phyloP scores from a whole-genome alignment of 352 stramenopile species.

The Pythium dissimile region DNA sequence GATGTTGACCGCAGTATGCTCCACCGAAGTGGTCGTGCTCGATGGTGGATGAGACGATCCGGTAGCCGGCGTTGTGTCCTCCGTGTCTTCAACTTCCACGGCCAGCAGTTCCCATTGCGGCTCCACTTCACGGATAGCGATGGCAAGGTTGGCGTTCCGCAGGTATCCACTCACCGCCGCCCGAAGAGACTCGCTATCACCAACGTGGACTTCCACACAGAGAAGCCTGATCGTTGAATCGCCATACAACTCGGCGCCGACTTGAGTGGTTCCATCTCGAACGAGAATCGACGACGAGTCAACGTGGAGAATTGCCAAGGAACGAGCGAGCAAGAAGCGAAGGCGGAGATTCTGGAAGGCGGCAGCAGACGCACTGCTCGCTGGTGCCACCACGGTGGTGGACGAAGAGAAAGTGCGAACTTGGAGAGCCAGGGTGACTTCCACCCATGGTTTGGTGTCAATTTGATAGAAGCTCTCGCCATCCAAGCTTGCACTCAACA shows the following conservation, averaged over 20 bases:
- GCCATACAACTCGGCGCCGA: slow-evolving; percentile 3
- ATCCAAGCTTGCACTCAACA: slow-evolving; percentile 20
- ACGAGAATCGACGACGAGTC: slow-evolving; percentile 29
- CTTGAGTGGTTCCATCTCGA: slow-evolving; percentile 1
- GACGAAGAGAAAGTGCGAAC: slow-evolving; percentile 1
- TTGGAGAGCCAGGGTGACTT: slow-evolving; percentile 13
- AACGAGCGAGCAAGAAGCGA: slow-evolving; percentile 21
- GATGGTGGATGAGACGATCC: not conserved
- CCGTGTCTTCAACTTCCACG: slow-evolving; percentile 17
- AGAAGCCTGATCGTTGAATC: slow-evolving; percentile 3
- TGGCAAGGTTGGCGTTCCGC: slow-evolving; percentile 19
- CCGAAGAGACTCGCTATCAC: slow-evolving; percentile 5
- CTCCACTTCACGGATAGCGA: slow-evolving; percentile 11
- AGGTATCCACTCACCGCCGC: slow-evolving; percentile 15
- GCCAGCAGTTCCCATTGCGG: slow-evolving; percentile 24
- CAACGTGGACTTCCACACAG: slow-evolving; percentile 27
- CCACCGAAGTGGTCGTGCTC: not conserved
- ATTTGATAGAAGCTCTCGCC: slow-evolving; percentile 30
- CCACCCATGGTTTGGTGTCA: slow-evolving; percentile 29
- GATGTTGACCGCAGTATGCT: slow-evolving; percentile 1
- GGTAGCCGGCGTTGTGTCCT: not conserved
- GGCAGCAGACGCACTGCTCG: not conserved
- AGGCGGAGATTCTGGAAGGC: slow-evolving; percentile 28
- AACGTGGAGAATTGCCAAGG: slow-evolving; percentile 10
- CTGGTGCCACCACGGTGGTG: not conserved